Percentiles rank a stretch among this genome's conserved stretches.
Evolutionary conservation across 192 early-diverging fungal species (phyloP).

Genomic region (Oehlia diaphana): DNA sequence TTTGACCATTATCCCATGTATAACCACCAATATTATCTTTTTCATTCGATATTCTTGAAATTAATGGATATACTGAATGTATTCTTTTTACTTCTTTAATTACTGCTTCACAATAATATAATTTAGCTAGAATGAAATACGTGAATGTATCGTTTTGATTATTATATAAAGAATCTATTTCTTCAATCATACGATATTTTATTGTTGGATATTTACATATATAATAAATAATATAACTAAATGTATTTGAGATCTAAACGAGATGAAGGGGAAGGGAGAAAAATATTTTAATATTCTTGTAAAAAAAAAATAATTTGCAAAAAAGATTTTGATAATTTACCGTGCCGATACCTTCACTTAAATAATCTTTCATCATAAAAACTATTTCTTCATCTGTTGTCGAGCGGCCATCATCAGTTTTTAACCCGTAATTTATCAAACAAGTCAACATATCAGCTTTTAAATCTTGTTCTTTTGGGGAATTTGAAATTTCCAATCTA

Average conservation of each 20-base stretch:
- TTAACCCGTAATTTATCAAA: background rate
- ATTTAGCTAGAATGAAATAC: background rate
- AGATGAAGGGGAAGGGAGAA: too few relatives aligned
- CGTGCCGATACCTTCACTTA: background rate
- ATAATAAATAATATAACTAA: slow-evolving; percentile 2
- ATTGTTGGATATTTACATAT: slow-evolving; percentile 10
- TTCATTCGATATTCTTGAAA: background rate
- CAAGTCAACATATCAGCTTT: background rate
- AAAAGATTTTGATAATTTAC: background rate
- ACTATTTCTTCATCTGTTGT: background rate
- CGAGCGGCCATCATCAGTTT: background rate
- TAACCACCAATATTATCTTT: slow-evolving; percentile 8
- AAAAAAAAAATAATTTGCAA: background rate
- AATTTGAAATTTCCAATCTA: background rate
- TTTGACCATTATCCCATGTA: background rate
- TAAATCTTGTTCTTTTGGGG: background rate
- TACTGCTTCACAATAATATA: slow-evolving; percentile 14
- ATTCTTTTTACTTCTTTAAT: slow-evolving; percentile 14
- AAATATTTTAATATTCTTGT: background rate
- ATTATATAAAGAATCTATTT: background rate
- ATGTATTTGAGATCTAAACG: background rate
- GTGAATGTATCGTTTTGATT: background rate
- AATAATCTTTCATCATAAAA: background rate
- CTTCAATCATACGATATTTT: background rate
- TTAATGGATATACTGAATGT: background rate